phyloP scores from a whole-genome alignment of 352 stramenopile species.

The Proteromonas lacertae region DNA sequence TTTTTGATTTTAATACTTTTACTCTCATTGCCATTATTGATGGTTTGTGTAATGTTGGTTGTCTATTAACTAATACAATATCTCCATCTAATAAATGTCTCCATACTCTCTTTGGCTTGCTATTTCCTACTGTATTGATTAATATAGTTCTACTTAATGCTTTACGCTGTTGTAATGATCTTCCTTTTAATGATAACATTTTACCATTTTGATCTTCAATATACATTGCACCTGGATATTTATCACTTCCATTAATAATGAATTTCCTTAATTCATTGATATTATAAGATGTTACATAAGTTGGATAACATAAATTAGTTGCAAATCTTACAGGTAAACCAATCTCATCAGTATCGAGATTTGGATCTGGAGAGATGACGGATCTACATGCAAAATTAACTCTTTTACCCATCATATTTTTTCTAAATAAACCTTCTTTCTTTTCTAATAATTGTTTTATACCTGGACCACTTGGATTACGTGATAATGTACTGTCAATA shows the following conservation, averaged over 20 bases:
- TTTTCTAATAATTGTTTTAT: slow-evolving; percentile 95
- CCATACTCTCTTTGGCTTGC: slow-evolving; percentile 88
- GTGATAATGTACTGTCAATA: slow-evolving; percentile 38
- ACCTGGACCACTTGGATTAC: slow-evolving; percentile 16
- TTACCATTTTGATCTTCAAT: too few species aligned
- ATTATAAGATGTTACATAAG: slow-evolving; percentile 87
- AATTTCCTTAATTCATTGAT: slow-evolving; percentile 73
- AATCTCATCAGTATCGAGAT: slow-evolving; percentile 98
- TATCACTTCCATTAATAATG: slow-evolving; percentile 66
- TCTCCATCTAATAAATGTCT: slow-evolving; percentile 84
- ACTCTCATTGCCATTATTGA: slow-evolving; percentile 97
- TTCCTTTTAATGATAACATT: too few species aligned
- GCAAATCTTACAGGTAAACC: slow-evolving; percentile 87
- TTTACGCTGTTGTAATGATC: too few species aligned
- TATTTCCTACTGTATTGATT: too few species aligned
- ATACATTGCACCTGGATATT: slow-evolving; percentile 31
- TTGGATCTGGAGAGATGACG: slow-evolving; percentile 95
- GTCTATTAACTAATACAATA: slow-evolving; percentile 91
- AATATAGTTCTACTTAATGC: too few species aligned
- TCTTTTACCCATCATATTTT: slow-evolving; percentile 94
- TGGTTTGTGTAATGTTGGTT: slow-evolving; percentile 98
- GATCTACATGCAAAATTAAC: slow-evolving; percentile 95
- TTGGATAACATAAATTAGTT: slow-evolving; percentile 81
- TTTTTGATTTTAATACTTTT: slow-evolving; percentile 40
- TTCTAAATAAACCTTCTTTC: slow-evolving; percentile 97